phyloP scores from a whole-genome alignment of 257 asterid genomes.

The Solanum etuberosum region DNA sequence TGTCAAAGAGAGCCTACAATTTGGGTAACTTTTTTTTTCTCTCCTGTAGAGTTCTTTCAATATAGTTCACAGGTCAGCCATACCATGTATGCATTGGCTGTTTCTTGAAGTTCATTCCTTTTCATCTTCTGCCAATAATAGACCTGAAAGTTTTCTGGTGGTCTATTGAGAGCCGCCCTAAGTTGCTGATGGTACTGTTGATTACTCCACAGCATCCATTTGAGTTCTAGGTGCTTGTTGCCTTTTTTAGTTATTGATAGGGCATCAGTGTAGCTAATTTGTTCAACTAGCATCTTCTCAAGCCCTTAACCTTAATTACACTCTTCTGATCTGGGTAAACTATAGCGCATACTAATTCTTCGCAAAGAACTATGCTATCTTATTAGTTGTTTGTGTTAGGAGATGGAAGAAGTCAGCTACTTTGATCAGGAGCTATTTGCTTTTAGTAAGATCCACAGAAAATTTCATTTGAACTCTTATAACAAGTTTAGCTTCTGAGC shows the following conservation, averaged over 20 bases:
- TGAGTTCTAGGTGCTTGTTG: not conserved
- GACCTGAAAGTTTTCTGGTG: not conserved
- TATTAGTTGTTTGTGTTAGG: not conserved
- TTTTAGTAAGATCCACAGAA: not conserved
- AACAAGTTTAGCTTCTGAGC: not conserved
- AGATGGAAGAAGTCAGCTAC: not conserved
- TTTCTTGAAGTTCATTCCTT: not conserved
- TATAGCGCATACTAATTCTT: not conserved
- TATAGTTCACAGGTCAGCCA: not conserved
- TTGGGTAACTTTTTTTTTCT: conserved; percentile 46
- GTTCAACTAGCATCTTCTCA: not conserved
- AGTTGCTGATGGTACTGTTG: not conserved
- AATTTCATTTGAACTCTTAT: not conserved
- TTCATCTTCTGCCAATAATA: not conserved
- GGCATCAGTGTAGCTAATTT: not conserved
- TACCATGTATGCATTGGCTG: not conserved
- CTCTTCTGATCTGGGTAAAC: not conserved
- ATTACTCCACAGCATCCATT: not conserved
- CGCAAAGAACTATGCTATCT: not conserved
- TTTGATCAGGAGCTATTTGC: not conserved
- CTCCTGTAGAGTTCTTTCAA: not conserved
- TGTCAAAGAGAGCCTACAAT: conserved; percentile 79
- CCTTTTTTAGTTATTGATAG: not conserved
- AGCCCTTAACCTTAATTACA: not conserved
- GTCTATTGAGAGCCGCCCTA: not conserved